Conservation (phyloP, 2,329 filamentous ascomycete species). For the Trichoderma sp. region DNA sequence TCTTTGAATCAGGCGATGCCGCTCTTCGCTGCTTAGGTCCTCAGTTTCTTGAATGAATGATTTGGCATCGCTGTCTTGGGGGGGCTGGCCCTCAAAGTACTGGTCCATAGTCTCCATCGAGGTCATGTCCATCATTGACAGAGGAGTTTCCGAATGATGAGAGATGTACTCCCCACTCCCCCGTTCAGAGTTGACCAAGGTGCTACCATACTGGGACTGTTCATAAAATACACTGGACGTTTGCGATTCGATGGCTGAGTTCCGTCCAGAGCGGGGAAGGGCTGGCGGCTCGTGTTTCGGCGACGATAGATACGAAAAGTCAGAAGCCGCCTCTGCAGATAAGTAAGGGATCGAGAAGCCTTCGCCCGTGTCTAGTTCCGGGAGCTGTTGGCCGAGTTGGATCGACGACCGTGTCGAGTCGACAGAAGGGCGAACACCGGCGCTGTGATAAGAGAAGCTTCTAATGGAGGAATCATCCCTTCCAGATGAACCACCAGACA, state of each 20-base stretch:
- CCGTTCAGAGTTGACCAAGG: slow-evolving; percentile 43
- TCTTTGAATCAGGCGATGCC: slow-evolving; percentile 74
- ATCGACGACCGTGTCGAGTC: slow-evolving; percentile 30
- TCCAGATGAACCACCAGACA: slow-evolving; percentile 24
- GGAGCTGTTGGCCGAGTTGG: slow-evolving; percentile 40
- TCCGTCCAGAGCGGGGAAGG: slow-evolving; percentile 41
- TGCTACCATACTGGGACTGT: slow-evolving; percentile 40
- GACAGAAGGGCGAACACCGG: slow-evolving; percentile 27
- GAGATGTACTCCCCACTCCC: slow-evolving; percentile 47
- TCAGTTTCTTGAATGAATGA: slow-evolving; percentile 39
- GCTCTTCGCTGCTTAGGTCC: slow-evolving; percentile 52
- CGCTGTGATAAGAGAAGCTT: slow-evolving; percentile 22
- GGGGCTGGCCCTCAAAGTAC: slow-evolving; percentile 38
- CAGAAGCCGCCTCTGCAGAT: slow-evolving; percentile 34
- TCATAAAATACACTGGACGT: slow-evolving; percentile 42
- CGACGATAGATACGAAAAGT: slow-evolving; percentile 35
- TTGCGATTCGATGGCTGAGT: slow-evolving; percentile 40
- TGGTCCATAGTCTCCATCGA: slow-evolving; percentile 45
- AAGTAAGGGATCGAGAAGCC: slow-evolving; percentile 51
- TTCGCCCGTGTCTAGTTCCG: slow-evolving; percentile 51
- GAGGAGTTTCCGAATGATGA: slow-evolving; percentile 44
- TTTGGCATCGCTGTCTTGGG: slow-evolving; percentile 40
- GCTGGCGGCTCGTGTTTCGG: slow-evolving; percentile 54
- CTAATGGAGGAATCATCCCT: slow-evolving; percentile 23
- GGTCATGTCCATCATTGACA: slow-evolving; percentile 45